Conservation (phyloP, 2,329 filamentous ascomycete species). For the Alternaria burnsii region DNA sequence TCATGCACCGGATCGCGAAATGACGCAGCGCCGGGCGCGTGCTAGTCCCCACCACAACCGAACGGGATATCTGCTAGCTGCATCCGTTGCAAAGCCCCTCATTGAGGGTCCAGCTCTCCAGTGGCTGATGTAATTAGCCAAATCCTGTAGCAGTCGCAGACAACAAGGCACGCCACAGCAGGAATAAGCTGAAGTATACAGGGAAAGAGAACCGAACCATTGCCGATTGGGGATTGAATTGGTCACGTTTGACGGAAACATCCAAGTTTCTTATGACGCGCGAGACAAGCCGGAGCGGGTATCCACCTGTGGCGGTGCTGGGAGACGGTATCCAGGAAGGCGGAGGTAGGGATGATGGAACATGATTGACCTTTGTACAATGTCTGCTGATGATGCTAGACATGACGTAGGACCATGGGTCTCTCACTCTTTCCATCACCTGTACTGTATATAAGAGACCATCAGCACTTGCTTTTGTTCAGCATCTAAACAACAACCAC, state of each 20-base stretch:
- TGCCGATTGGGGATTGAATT: constrained; percentile 8
- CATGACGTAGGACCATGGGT: constrained; percentile 33
- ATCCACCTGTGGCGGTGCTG: constrained; percentile 22
- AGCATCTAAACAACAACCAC: constrained; percentile 16
- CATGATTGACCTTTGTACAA: constrained; percentile 23
- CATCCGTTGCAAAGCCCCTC: constrained; percentile 9
- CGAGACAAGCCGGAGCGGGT: neutral
- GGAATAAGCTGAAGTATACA: constrained; percentile 5
- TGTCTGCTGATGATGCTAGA: constrained; percentile 23
- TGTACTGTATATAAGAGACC: constrained; percentile 26
- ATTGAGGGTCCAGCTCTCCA: constrained; percentile 11
- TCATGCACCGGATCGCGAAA: constrained; percentile 23
- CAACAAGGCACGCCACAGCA: constrained; percentile 17
- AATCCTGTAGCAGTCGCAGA: constrained; percentile 23
- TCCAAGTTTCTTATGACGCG: constrained; percentile 24
- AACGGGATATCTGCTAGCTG: constrained; percentile 17
- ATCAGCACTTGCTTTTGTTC: constrained; percentile 10
- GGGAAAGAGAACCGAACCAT: constrained; percentile 13
- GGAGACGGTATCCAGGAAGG: constrained; percentile 11
- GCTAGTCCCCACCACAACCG: constrained; percentile 23
- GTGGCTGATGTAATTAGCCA: constrained; percentile 24
- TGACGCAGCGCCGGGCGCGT: constrained; percentile 39
- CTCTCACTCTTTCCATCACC: constrained; percentile 21
- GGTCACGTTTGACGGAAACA: constrained; percentile 3
- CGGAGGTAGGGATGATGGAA: constrained; percentile 28